phyloP scores from a whole-genome alignment of 192 early-diverging fungal species.

The Linnemannia hyalina region DNA sequence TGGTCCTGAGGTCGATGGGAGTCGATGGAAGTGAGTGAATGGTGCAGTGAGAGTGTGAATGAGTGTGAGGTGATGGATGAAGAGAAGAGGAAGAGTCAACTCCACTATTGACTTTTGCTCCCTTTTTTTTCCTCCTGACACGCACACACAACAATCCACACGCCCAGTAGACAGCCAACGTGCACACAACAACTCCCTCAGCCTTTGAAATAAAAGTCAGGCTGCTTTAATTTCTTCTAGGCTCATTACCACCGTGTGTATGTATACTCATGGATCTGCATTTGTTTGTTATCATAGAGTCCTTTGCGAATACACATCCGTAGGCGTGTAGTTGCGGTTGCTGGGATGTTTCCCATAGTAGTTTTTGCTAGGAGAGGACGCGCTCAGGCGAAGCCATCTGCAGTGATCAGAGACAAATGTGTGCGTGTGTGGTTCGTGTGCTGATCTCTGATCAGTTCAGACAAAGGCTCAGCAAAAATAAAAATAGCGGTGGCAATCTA shows the following conservation, averaged over 20 bases:
- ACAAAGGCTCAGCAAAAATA: too few species aligned
- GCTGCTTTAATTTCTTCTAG: neutral
- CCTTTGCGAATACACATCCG: neutral
- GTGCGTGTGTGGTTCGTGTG: too few species aligned
- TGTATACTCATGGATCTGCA: neutral
- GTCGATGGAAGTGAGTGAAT: neutral
- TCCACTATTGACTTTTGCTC: neutral
- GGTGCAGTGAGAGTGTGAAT: neutral
- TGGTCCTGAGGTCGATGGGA: neutral
- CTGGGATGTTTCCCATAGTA: too few species aligned
- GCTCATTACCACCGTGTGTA: neutral
- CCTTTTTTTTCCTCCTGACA: constrained; percentile 8
- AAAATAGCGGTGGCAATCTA: too few species aligned
- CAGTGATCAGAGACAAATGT: too few species aligned
- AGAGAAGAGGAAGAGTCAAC: neutral
- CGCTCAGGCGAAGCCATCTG: too few species aligned
- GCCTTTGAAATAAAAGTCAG: neutral
- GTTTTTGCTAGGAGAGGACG: too few species aligned
- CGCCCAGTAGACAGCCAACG: neutral
- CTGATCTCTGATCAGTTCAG: too few species aligned
- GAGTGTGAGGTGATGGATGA: neutral
- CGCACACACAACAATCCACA: neutral
- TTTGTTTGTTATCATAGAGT: neutral
- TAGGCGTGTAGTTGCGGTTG: too few species aligned
- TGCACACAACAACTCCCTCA: neutral